Evolutionary conservation across 768 basidiomycete species (phyloP).

Genomic region (Holtermannia corniformis): DNA sequence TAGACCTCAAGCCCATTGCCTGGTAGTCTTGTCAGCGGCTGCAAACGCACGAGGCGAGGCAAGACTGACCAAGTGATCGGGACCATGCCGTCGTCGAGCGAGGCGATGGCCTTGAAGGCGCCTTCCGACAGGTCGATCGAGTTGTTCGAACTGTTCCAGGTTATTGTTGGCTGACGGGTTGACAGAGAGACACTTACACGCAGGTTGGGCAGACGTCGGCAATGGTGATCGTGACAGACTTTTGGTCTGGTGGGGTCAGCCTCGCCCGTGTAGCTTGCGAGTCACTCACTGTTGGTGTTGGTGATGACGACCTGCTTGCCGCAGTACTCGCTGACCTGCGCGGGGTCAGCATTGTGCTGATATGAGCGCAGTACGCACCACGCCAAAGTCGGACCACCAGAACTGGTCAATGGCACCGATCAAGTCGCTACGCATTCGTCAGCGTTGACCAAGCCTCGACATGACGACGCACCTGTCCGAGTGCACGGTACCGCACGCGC

Average conservation of each 20-base stretch:
- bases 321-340: too few species aligned
- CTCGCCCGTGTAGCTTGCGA: background rate
- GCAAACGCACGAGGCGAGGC: background rate
- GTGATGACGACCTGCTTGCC: constrained; percentile 57
- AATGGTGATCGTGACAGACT: constrained; percentile 55
- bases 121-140: constrained; percentile 51
- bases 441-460: background rate
- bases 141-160: constrained; percentile 35
- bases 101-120: constrained; percentile 57
- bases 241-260: constrained; percentile 40
- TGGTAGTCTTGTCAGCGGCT: too few species aligned
- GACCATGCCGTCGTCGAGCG: constrained; percentile 49
- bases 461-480: background rate
- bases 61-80: constrained; percentile 41
- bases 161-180: background rate
- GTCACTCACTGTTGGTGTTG: constrained; percentile 46
- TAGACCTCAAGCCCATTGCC: background rate
- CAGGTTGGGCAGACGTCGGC: constrained; percentile 80
- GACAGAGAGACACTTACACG: constrained; percentile 37
- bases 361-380: too few species aligned
- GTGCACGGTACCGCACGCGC: background rate
- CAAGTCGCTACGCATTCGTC: background rate
- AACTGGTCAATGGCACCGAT: background rate
- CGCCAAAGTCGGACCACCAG: background rate
- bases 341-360: too few species aligned